Evolutionary conservation across 352 stramenopile genomes (phyloP).

Genomic region (Phytopythium mirpurense): DNA sequence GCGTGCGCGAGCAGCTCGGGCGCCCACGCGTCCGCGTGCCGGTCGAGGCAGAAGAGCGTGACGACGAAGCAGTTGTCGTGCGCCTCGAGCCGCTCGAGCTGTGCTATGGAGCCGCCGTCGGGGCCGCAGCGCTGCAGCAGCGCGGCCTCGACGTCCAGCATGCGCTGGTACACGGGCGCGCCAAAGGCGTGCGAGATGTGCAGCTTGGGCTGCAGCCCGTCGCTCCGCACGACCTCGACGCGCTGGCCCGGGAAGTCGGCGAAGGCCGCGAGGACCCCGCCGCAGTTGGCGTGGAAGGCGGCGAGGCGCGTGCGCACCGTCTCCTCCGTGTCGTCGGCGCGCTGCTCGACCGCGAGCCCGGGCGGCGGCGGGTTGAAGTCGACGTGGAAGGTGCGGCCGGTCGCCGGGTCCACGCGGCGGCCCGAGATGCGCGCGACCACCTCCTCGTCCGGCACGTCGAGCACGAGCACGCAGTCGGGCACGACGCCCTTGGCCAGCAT

Average conservation of each 20-base stretch:
- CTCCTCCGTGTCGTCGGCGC: conserved; percentile 91
- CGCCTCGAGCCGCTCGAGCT: conserved; percentile 33
- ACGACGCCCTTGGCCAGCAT: conserved; percentile 67
- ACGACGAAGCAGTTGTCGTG: conserved; percentile 54
- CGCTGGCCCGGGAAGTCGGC: conserved; percentile 12
- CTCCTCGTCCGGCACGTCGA: conserved; percentile 93
- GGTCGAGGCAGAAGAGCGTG: conserved; percentile 63
- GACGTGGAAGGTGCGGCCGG: conserved; percentile 94
- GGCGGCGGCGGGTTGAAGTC: conserved; percentile 90
- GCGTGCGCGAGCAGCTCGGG: conserved; percentile 40
- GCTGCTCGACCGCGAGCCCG: conserved; percentile 72
- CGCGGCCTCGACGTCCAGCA: conserved; percentile 28
- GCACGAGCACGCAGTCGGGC: conserved; percentile 86
- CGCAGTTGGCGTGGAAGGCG: conserved; percentile 75
- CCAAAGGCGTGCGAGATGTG: conserved; percentile 45
- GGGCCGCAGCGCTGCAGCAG: conserved; percentile 18
- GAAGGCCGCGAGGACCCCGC: conserved; percentile 44
- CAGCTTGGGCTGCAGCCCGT: conserved; percentile 41
- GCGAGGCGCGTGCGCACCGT: conserved; percentile 85
- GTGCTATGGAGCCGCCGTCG: conserved; percentile 18
- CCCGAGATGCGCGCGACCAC: conserved; percentile 95
- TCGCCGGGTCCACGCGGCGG: conserved; percentile 91
- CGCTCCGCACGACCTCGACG: conserved; percentile 51
- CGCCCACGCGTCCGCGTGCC: conserved; percentile 31
- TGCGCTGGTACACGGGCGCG: conserved; percentile 37